Evolutionary conservation across 2,329 filamentous ascomycete species (phyloP), one percentile per base, ranked within the genome.

Genomic region (Monosporascus sp.): DNA sequence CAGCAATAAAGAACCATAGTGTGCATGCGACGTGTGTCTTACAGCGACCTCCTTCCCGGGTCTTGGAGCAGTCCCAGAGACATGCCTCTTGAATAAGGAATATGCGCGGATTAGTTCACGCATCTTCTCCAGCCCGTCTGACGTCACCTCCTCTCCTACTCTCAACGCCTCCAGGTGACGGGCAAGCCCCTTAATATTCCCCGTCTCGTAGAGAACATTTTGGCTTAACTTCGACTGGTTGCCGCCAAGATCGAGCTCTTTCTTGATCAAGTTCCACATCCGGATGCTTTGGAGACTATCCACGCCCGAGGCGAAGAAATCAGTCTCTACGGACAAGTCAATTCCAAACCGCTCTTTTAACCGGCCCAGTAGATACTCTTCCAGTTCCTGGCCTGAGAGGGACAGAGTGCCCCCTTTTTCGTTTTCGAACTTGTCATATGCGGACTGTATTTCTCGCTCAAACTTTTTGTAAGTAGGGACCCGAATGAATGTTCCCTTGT

Each of bases 401-500:
- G 52, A 46, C 4, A 57, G 37, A 14, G 9, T 50, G 16, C 53
- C 57, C 48, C 40, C 40, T 20, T 43, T 43, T 43, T 24, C 40
- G 20, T 43, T 59, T 27, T 62, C 63, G 43, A 64, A 66, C 11
- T 53, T 54, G 1, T 55, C 52, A 52, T 82, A 82, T 2, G 71
- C 68, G 3, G 61, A 60, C n/a, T 77, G 71, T 41, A 83, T 82
- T 16, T 74, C 61, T 0, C 72, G 61, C 11, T 71, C 69, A 51
- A 82, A 83, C 27, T 74, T 66, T 45, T 69, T 67, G 57, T 82
- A 81, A 7, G 79, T 72, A 19, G 74, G 73, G 4, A 75, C 75
- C 3, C 81, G 74, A 49, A 83, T 82, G 52, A 80, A 74, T 0
- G 78, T 83, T 3, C 78, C 78, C 61, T 84, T 84, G 55, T 83